Evolutionary conservation across 495 filamentous ascomycete genomes (phyloP), one percentile per base, ranked within the genome.

Genomic region (Aspergillus carlsbadensis): DNA sequence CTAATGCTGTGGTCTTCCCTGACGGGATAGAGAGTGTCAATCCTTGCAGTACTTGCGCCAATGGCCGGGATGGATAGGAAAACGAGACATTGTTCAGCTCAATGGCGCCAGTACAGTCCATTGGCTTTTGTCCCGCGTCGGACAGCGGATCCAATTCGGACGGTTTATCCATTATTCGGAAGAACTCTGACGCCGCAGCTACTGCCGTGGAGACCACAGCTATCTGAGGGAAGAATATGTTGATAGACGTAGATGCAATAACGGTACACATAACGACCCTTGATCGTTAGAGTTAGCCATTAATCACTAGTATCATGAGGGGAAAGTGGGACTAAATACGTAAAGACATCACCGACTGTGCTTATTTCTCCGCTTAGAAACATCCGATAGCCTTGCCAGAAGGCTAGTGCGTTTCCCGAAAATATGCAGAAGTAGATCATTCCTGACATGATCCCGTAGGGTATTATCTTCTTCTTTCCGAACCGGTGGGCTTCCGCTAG

Each of bases 21-120:
- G 70, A 54, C n/a, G 61, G 62, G 46, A 84, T 70, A 0, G 31
- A 63, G 11, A 79, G 55, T 34, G 58, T 74, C 11, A 81, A 59
- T 1, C 64, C 62, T 10, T 62, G 58, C 6, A 84, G 63, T 6
- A 81, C 71, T 10, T 52, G 58, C 6, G 65, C 57, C 11, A 67
- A 58, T 0, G 72, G 70, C 0, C 80, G 69, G 7, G 77, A 61
- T 4, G 75, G 72, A 62, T 85, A 85, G 79, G 79, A 74, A 61
- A 87, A 87, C 29, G 77, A 78, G 46, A 88, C 67, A 49, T 83
- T 15, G 1, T 36, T 8, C 31, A 49, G 4, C 10, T 22, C 8
- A 49, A 49, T 49, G 15, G 15, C 10, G 6, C 51, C 51, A n/a
- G 24, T 11, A 8, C 37, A 43, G 17, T 44, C 24, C 7, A 47